Evolutionary conservation across 805 yeast genomes (phyloP), one percentile per base, ranked within the genome.

Genomic region (Myxozyma vanderwaltii): DNA sequence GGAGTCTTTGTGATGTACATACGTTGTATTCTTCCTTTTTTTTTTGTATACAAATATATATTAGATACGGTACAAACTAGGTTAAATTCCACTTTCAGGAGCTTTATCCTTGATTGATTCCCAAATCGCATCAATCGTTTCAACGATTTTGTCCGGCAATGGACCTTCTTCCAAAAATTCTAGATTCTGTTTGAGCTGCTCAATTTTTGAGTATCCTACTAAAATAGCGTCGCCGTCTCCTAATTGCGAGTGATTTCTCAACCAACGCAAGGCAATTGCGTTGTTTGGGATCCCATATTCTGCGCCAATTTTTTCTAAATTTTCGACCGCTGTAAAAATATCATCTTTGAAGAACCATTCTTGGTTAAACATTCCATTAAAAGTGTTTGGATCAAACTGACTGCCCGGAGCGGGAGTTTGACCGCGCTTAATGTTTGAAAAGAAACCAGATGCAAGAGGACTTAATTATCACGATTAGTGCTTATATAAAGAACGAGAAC

Each of bases 121-220:
- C 71, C 69, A 66, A 19, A 69, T 56, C 29, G 58, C 40, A 13
- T 68, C 68, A 33, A 69, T 63, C 41, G 59, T 58, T 19, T 51
- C 43, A 8, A 58, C 70, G 15, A 64, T 58, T 19, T 63, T 61
- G 8, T 53, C 56, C 17, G 65, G 65, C 51, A 69, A 41, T 6
- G 67, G 65, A 6, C 71, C 71, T 17, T 62, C 63, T 10, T 56
- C 53, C 6, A 69, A 67, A 39, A 65, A 41, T 29, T 51, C 53
- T 17, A 59, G 44, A 35, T 59, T 59, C 38, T 51, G 44, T 35
- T 15, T 13, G n/a, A 59, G 38, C 29, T 59, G 63, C 17, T 27
- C 51, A n/a, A 59, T 41, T 17, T 51, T 55, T 7, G 57, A 51
- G 19, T 40, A 51, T 4, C 63, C 63, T 2, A 59, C 54, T 17